Evolutionary conservation across 2,329 filamentous ascomycete genomes (phyloP).

Genomic region (Colletotrichum melonis): DNA sequence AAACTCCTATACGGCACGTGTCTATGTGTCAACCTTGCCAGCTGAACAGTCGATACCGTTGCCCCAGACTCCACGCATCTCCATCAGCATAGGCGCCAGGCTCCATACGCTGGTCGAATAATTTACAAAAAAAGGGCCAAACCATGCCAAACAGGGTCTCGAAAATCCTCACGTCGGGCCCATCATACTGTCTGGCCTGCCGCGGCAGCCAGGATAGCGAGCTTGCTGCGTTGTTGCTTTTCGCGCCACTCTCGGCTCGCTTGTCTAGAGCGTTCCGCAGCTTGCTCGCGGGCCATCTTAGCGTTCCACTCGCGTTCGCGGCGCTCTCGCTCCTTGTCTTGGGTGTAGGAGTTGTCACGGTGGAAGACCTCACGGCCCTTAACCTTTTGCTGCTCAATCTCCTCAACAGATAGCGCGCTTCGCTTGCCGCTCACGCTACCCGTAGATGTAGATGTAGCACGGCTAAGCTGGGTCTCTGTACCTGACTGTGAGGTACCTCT

Average conservation of each 20-base stretch:
- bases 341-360: constrained; percentile 60
- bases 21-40: background rate
- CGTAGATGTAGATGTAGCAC: constrained; percentile 59
- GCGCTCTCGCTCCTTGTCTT: constrained; percentile 63
- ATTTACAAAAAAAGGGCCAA: background rate
- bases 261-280: constrained; percentile 69
- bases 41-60: background rate
- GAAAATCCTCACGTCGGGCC: background rate
- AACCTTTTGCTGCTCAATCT: constrained; percentile 61
- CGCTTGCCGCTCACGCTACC: constrained; percentile 57
- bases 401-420: constrained; percentile 61
- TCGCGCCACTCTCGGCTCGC: constrained; percentile 73
- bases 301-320: constrained; percentile 65
- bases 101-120: constrained; percentile 1
- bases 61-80: constrained; percentile 6
- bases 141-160: background rate
- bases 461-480: constrained; percentile 40
- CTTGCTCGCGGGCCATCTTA: constrained; percentile 67
- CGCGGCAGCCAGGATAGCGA: constrained; percentile 16
- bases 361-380: constrained; percentile 66
- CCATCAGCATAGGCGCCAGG: background rate
- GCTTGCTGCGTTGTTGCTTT: constrained; percentile 60
- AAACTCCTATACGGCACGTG: background rate
- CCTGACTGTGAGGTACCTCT: constrained; percentile 12
- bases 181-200: constrained; percentile 7